phyloP scores from a whole-genome alignment of 2,329 filamentous ascomycete species.

The Domatiomyces globalis region DNA sequence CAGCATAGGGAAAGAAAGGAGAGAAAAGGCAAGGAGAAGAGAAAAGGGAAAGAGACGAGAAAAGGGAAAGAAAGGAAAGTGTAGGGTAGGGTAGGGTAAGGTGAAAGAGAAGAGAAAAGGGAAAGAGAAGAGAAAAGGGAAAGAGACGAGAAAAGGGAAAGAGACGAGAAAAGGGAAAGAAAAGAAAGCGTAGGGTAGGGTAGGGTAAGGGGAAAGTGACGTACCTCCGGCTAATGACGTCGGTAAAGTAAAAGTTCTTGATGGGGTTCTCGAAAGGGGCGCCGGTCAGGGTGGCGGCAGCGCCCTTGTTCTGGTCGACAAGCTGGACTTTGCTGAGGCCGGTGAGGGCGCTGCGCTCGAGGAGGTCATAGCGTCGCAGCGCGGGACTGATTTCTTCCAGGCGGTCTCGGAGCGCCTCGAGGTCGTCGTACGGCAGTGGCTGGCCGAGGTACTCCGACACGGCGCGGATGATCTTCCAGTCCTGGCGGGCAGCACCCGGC shows the following conservation, averaged over 20 bases:
- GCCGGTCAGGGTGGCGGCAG: conserved; percentile 50
- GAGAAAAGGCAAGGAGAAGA: conserved; percentile 5
- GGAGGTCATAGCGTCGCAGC: conserved; percentile 75
- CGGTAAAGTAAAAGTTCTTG: conserved; percentile 97
- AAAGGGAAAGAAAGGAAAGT: neutral
- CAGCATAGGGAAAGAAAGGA: neutral
- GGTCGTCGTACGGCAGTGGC: conserved; percentile 82
- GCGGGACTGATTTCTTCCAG: conserved; percentile 92
- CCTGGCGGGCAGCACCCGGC: conserved; percentile 77
- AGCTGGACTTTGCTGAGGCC: conserved; percentile 83
- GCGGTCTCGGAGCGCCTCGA: conserved; percentile 75
- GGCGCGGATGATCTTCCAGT: conserved; percentile 98
- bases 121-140: conserved; percentile 1
- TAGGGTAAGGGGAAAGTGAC: conserved; percentile 27
- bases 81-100: neutral
- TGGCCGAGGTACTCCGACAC: conserved; percentile 78
- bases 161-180: conserved; percentile 3
- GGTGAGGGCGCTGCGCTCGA: conserved; percentile 64
- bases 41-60: conserved; percentile 1
- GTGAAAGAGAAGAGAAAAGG: neutral
- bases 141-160: conserved; percentile 1
- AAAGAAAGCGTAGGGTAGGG: neutral
- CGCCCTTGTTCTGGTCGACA: conserved; percentile 88
- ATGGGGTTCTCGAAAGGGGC: conserved; percentile 69
- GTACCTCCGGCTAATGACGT: conserved; percentile 89